Evolutionary conservation across 371 early-diverging fungal genomes (phyloP).

Genomic region (Zopfochytrium polystomum): DNA sequence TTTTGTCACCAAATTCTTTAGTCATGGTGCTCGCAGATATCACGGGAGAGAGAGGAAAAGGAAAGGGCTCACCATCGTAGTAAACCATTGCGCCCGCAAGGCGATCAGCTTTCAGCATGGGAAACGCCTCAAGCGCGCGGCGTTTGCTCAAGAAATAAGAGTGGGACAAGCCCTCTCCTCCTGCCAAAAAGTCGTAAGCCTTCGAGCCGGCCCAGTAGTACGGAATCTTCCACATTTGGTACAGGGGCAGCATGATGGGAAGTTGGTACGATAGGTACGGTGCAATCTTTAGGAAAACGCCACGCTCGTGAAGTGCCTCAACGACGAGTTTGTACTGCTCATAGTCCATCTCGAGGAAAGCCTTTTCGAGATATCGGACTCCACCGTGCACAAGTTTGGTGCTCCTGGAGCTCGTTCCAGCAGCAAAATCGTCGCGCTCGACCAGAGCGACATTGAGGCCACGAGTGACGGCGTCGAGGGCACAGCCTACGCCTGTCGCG

Average conservation of each 20-base stretch:
- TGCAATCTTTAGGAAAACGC: conserved; percentile 90
- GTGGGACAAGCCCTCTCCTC: conserved; percentile 76
- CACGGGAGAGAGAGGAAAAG: conserved; percentile 1
- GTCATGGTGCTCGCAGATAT: too few species aligned
- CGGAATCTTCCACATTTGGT: conserved; percentile 90
- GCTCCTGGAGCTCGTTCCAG: conserved; percentile 92
- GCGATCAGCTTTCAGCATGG: conserved; percentile 87
- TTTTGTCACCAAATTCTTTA: conserved; percentile 29
- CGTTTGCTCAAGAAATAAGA: conserved; percentile 81
- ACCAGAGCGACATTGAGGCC: conserved; percentile 96
- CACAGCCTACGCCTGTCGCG: conserved; percentile 95
- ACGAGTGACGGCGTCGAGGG: conserved; percentile 95
- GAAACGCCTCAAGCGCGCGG: conserved; percentile 91
- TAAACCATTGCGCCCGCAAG: conserved; percentile 96
- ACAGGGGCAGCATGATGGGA: conserved; percentile 80
- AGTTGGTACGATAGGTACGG: conserved; percentile 94
- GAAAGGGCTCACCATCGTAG: conserved; percentile 76
- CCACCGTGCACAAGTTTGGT: conserved; percentile 99
- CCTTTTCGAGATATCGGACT: conserved; percentile 98
- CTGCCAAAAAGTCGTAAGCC: conserved; percentile 93
- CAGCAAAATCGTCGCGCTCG: conserved; percentile 95
- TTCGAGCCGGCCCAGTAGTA: conserved; percentile 98
- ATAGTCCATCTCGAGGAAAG: conserved; percentile 89
- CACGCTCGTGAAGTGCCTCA: conserved; percentile 96
- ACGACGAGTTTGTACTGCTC: conserved; percentile 96